Evolutionary conservation across 2,329 filamentous ascomycete species (phyloP).

Genomic region (Alternaria panax): DNA sequence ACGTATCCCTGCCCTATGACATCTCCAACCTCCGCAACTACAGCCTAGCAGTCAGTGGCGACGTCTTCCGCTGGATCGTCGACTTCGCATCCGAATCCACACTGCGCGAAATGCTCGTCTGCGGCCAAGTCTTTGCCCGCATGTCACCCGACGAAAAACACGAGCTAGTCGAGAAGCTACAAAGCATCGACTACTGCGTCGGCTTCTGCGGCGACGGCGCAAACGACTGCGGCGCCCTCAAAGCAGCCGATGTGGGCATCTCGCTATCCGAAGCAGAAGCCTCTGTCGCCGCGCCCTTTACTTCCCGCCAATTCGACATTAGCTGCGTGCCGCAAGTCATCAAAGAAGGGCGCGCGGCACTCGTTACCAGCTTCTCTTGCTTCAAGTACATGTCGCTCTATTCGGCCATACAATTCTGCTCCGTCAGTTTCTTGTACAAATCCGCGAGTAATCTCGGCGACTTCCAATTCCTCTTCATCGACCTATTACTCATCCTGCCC

Average conservation of each 20-base stretch:
- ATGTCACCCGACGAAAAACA: slow-evolving; percentile 99
- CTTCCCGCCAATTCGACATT: slow-evolving; percentile 93
- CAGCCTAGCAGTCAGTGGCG: slow-evolving; percentile 86
- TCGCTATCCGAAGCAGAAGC: slow-evolving; percentile 97
- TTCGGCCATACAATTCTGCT: slow-evolving; percentile 98
- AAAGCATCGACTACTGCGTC: slow-evolving; percentile 92
- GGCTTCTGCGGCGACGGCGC: slow-evolving; percentile 98
- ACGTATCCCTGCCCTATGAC: slow-evolving; percentile 86
- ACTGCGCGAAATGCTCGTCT: slow-evolving; percentile 85
- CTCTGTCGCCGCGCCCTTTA: slow-evolving; percentile 97
- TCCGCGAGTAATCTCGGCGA: slow-evolving; percentile 94
- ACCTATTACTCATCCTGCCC: slow-evolving; percentile 87
- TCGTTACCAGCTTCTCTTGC: slow-evolving; percentile 99
- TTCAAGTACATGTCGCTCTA: slow-evolving; percentile 99
- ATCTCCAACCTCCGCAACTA: slow-evolving; percentile 84
- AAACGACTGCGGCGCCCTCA: slow-evolving; percentile 95
- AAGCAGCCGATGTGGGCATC: slow-evolving; percentile 96
- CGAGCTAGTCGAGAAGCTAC: slow-evolving; percentile 94
- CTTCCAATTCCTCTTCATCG: slow-evolving; percentile 98
- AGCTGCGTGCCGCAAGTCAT: slow-evolving; percentile 94
- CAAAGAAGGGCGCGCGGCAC: slow-evolving; percentile 86
- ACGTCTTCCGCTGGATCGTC: slow-evolving; percentile 95
- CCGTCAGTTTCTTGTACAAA: slow-evolving; percentile 94
- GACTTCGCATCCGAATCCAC: slow-evolving; percentile 87
- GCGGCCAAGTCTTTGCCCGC: slow-evolving; percentile 91